Percentiles rank a stretch among this genome's conserved stretches.
Evolutionary conservation across 345 rosid species (phyloP).

Genomic region (Sisymbrium altissimum): DNA sequence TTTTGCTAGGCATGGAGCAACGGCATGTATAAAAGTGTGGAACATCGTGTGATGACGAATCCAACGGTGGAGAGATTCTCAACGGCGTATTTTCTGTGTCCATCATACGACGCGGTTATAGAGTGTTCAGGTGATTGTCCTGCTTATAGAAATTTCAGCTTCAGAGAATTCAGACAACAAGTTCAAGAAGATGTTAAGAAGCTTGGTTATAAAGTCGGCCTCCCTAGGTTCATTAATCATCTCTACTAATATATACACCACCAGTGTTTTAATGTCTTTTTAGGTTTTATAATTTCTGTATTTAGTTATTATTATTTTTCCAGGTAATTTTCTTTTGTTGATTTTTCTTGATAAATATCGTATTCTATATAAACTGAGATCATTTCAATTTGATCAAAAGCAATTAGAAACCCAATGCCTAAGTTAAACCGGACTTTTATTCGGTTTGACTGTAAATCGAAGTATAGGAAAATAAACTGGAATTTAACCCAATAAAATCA

Average conservation of each 20-base stretch:
- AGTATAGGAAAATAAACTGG: background rate
- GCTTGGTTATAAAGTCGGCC: conserved; percentile 84
- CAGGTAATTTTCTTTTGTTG: background rate
- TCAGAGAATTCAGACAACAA: conserved; percentile 64
- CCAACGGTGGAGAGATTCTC: conserved; percentile 73
- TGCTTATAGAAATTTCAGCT: conserved; percentile 63
- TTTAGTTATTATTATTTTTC: background rate
- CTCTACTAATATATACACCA: background rate
- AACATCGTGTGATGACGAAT: conserved; percentile 75
- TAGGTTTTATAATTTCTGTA: background rate
- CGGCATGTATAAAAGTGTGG: conserved; percentile 75
- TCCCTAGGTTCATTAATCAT: conserved; percentile 60
- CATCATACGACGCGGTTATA: conserved; percentile 66
- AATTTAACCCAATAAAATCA: background rate
- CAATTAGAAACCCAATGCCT: too few species aligned
- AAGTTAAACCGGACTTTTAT: background rate
- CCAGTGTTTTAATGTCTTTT: background rate
- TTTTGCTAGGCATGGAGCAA: conserved; percentile 87
- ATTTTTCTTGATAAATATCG: background rate
- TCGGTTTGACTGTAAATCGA: background rate
- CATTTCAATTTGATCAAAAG: background rate
- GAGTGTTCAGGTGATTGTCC: conserved; percentile 46
- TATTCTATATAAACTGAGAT: background rate
- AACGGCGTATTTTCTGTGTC: conserved; percentile 89
- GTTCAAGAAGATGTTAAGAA: conserved; percentile 76